Percentiles rank a stretch among this genome's conserved stretches.
These are phyloP conservation scores for Saksenaea vasiformis DNA, from an alignment of 371 early-diverging fungal species.

Conservation along the genomic window DNA sequence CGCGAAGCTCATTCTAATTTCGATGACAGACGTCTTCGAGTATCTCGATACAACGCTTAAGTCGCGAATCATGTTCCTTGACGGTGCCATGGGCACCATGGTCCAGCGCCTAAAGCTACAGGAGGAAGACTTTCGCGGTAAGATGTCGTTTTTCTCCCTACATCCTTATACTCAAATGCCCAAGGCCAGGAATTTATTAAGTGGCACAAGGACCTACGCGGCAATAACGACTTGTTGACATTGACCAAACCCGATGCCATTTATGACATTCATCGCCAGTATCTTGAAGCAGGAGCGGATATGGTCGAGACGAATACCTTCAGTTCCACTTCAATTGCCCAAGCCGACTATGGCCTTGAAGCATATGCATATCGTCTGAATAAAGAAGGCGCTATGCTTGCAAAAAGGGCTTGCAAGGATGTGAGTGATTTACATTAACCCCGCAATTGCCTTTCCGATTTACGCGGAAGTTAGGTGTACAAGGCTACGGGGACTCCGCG, in stretches of 20 bases:
- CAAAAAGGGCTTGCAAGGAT: constrained; percentile 81
- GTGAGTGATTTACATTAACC: constrained; percentile 26
- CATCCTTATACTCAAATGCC: neutral
- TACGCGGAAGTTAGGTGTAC: constrained; percentile 22
- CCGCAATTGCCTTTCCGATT: neutral
- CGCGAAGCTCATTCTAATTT: neutral
- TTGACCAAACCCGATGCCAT: constrained; percentile 89
- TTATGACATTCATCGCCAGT: constrained; percentile 82
- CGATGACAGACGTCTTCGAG: constrained; percentile 46
- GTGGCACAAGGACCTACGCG: constrained; percentile 84
- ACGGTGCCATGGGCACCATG: constrained; percentile 96
- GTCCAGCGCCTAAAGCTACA: constrained; percentile 81
- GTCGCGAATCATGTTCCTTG: constrained; percentile 90
- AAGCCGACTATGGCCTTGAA: constrained; percentile 87
- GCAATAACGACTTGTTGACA: constrained; percentile 93
- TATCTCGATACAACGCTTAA: constrained; percentile 76
- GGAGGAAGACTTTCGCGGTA: constrained; percentile 84
- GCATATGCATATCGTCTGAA: constrained; percentile 87
- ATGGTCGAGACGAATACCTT: constrained; percentile 96
- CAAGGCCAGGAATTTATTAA: constrained; percentile 78
- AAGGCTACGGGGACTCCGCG: constrained; percentile 72
- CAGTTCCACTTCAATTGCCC: constrained; percentile 87
- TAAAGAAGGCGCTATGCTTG: constrained; percentile 86
- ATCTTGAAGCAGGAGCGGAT: constrained; percentile 90
- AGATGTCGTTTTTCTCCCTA: neutral